Conservation (phyloP, 305 asterid species). For the Fraxinus xanthoxyloides region DNA sequence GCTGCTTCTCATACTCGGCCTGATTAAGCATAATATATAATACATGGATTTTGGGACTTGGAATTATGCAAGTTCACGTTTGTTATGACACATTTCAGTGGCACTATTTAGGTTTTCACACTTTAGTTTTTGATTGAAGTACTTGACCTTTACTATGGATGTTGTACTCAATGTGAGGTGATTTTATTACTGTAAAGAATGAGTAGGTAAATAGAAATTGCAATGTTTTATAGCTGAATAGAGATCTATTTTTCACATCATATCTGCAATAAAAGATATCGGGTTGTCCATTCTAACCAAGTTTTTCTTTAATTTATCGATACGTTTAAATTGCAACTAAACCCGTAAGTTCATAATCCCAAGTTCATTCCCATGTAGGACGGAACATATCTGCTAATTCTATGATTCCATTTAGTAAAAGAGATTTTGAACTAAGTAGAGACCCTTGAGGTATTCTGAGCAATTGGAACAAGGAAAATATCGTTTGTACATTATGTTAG, state of each 20-base stretch:
- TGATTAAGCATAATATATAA: slow-evolving; percentile 7
- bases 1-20: not conserved
- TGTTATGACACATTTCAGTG: not conserved
- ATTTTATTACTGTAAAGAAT: slow-evolving; percentile 44
- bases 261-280: slow-evolving; percentile 22
- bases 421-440: not conserved
- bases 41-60: slow-evolving; percentile 7
- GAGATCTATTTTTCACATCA: slow-evolving; percentile 7
- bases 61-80: slow-evolving; percentile 1
- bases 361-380: not conserved
- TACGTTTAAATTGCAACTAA: not conserved
- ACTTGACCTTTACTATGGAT: not conserved
- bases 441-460: not conserved
- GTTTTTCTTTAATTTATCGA: not conserved
- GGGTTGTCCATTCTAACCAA: slow-evolving; percentile 9
- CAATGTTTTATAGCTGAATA: slow-evolving; percentile 23
- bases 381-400: not conserved
- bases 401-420: not conserved
- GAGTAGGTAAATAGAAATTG: slow-evolving; percentile 27
- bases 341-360: not conserved
- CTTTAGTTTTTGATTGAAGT: slow-evolving; percentile 11
- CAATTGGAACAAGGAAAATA: not conserved
- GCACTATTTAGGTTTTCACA: not conserved
- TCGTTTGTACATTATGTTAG: not conserved
- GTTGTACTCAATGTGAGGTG: slow-evolving; percentile 16